Evolutionary conservation across 805 yeast species (phyloP).

Genomic region (Myxozyma mucilagina): DNA sequence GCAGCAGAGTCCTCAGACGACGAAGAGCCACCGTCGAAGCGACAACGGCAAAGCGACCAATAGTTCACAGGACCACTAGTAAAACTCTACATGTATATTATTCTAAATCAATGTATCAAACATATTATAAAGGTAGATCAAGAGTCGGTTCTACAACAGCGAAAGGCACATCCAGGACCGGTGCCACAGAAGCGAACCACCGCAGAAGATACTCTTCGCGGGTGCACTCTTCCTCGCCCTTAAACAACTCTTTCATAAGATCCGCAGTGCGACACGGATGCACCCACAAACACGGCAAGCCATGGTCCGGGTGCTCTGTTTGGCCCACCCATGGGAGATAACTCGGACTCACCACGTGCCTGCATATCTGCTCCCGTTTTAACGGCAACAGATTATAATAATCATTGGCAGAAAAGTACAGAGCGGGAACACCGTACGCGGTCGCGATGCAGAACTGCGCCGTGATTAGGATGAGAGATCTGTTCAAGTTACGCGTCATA

Average conservation of each 20-base stretch:
- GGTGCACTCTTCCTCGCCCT: constrained; percentile 4
- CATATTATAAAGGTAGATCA: neutral
- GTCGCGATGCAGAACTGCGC: constrained; percentile 21
- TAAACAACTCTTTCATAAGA: constrained; percentile 17
- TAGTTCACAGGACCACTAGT: neutral
- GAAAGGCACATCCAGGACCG: constrained; percentile 17
- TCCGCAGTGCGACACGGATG: constrained; percentile 31
- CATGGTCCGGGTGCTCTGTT: constrained; percentile 23
- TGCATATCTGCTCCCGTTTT: neutral
- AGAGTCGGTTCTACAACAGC: neutral
- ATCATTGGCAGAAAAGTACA: constrained; percentile 1
- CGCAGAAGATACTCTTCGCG: constrained; percentile 15
- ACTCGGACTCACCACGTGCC: neutral
- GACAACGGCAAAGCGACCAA: too few species aligned
- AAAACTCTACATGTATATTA: neutral
- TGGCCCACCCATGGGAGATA: neutral
- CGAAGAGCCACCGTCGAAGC: too few species aligned
- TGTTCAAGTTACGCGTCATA: neutral
- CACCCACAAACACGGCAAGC: constrained; percentile 19
- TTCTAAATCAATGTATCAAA: neutral
- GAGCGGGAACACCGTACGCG: constrained; percentile 8
- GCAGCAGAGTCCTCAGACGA: too few species aligned
- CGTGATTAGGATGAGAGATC: constrained; percentile 10
- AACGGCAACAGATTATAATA: neutral
- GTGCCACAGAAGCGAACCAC: constrained; percentile 28